Percentiles rank a stretch among this genome's conserved stretches.
Conservation (phyloP, 2,329 filamentous ascomycete genomes). For the Pestalotiopsis fici region DNA sequence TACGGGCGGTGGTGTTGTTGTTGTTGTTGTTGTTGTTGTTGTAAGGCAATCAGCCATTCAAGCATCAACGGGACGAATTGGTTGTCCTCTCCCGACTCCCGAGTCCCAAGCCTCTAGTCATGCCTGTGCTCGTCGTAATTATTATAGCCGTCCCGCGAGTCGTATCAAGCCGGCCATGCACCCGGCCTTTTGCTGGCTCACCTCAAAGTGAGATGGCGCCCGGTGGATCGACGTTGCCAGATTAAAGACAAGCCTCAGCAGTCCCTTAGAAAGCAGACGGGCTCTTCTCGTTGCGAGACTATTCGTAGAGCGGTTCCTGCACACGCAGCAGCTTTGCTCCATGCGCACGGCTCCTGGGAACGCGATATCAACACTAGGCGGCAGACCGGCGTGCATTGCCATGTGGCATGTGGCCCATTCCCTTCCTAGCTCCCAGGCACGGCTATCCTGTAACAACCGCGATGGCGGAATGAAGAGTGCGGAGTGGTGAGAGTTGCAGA, state of each 20-base stretch:
- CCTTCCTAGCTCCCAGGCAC: not conserved
- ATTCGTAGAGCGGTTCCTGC: not conserved
- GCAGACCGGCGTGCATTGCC: not conserved
- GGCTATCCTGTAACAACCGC: not conserved
- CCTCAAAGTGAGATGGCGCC: not conserved
- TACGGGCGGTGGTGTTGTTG: too few species aligned
- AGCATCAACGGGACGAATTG: not conserved
- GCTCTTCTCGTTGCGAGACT: not conserved
- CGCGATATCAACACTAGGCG: not conserved
- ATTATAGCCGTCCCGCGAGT: not conserved
- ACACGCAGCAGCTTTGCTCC: not conserved
- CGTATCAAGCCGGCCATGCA: not conserved
- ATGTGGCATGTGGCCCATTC: slow-evolving; percentile 7
- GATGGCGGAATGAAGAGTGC: not conserved
- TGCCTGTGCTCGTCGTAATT: not conserved
- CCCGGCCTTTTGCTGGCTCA: not conserved
- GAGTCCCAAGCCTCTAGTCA: not conserved
- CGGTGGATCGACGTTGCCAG: not conserved
- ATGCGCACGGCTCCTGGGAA: not conserved
- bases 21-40: too few species aligned
- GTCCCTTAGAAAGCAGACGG: not conserved
- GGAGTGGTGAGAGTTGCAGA: not conserved
- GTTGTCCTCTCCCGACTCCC: not conserved
- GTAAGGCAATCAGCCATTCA: too few species aligned
- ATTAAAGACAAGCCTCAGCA: not conserved